Base-by-base conservation (phyloP, 148 eudicot species). In the Spergularia bocconei region DNA sequence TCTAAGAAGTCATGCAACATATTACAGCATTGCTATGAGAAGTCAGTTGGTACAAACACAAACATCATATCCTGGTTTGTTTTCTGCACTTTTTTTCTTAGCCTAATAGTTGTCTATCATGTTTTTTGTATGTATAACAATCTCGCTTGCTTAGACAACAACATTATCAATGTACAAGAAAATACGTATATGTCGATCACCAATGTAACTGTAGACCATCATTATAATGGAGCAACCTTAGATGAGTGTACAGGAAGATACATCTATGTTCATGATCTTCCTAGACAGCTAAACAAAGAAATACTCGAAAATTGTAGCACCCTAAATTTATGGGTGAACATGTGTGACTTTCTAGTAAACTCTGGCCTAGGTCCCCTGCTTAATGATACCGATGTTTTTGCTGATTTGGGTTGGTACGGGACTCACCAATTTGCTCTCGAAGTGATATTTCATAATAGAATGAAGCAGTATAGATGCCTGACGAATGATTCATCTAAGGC, bases 401-500 rank as follows among this genome's bases (percentile, higher is more conserved):
- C 2, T 8, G 62, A 58, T 7, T 17, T 78, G 0, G 85, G 91
- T 8, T 91, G 89, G 89, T 91, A 25, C 67, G 36, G 41, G 1
- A 91, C 97, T 0, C 29, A 87, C 59, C 97, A 91, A 25, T 91
- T 89, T 75, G 61, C 88, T 0, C 51, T 91, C 4, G 91, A 89
- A 58, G 72, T 87, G 15, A 89, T 91, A 20, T 91, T 91, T 61
- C 91, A 81, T 60, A 84, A 76, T 69, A 71, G 88, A 63, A 86
- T 91, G 85, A 89, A 80, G 39, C 89, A 87, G 17, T 91, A 91
- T 52, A 76, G 78, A 38, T 91, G 97, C 68, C 69, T 91, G 11
- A 91, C 97, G 1, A 75, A 83, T 3, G 79, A 91, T 48, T 87
- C 93, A 2, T 88, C 97, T 11, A 77, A 52, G 50, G 97, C 97